phyloP scores from a whole-genome alignment of 2,329 filamentous ascomycete genomes.

The Colletotrichum lentis region DNA sequence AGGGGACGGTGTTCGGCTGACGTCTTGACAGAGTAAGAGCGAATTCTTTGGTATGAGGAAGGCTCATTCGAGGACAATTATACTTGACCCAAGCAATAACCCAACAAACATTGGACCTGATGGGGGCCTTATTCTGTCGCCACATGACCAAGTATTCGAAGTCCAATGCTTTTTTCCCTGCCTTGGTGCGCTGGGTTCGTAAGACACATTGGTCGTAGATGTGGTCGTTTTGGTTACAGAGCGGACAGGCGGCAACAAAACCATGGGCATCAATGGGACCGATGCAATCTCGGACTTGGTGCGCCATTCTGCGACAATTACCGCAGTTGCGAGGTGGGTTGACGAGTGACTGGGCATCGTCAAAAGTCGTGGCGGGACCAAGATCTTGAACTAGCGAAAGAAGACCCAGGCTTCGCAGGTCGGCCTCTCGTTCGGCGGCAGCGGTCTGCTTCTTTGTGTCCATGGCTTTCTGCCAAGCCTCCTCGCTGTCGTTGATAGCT shows the following conservation, averaged over 20 bases:
- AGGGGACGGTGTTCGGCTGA: not conserved
- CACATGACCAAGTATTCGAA: conserved; percentile 12
- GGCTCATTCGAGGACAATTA: not conserved
- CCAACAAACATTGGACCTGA: conserved; percentile 18
- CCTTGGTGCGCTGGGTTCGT: not conserved
- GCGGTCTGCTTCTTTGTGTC: not conserved
- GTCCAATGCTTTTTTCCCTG: not conserved
- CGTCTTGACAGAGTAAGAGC: not conserved
- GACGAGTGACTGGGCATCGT: not conserved
- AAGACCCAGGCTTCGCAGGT: not conserved
- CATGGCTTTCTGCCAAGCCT: not conserved
- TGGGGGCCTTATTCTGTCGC: conserved; percentile 21
- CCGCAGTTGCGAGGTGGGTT: not conserved
- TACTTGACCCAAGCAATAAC: conserved; percentile 2
- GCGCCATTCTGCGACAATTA: conserved; percentile 17
- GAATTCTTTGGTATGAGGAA: conserved; percentile 23
- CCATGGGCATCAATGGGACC: conserved; percentile 14
- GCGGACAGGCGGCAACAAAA: conserved; percentile 18
- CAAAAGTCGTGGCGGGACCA: not conserved
- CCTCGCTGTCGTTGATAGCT: not conserved
- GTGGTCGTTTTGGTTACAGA: conserved; percentile 18
- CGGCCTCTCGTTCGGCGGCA: not conserved
- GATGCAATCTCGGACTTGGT: conserved; percentile 20
- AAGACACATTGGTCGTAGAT: not conserved
- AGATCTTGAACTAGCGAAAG: not conserved